phyloP scores from a whole-genome alignment of 164 flowering plant genomes.

The Berberis thunbergii region DNA sequence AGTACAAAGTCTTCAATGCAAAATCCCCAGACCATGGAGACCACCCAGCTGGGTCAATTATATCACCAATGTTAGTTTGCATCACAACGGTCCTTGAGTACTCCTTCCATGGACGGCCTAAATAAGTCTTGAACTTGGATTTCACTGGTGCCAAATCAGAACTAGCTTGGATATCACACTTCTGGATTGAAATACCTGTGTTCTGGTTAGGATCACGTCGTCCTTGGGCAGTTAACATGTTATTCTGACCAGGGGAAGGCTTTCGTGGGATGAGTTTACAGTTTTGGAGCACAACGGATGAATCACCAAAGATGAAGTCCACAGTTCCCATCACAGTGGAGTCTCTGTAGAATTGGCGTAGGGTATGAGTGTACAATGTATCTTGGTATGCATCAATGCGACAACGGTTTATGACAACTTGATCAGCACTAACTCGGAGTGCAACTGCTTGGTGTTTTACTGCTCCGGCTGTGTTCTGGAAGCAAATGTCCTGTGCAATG shows the following conservation, averaged over 20 bases:
- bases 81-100: constrained; percentile 18
- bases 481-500: constrained; percentile 24
- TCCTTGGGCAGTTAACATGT: constrained; percentile 36
- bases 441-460: constrained; percentile 32
- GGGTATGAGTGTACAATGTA: constrained; percentile 24
- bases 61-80: constrained; percentile 12
- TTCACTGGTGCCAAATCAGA: constrained; percentile 20
- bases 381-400: constrained; percentile 27
- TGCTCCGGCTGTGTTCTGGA: constrained; percentile 32
- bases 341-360: constrained; percentile 26
- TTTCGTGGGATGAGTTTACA: constrained; percentile 18
- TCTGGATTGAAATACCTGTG: constrained; percentile 29
- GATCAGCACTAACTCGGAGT: constrained; percentile 26
- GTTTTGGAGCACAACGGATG: constrained; percentile 25
- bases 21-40: constrained; percentile 6
- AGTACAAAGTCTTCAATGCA: constrained; percentile 15
- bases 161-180: constrained; percentile 18
- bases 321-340: constrained; percentile 21
- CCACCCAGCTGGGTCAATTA: constrained; percentile 20
- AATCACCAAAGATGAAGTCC: constrained; percentile 30
- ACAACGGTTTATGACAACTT: constrained; percentile 24
- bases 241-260: constrained; percentile 20
- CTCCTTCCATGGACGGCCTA: constrained; percentile 22
- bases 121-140: constrained; percentile 7
- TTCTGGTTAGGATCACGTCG: constrained; percentile 30